These are phyloP conservation scores for Pythium periplocum DNA, from an alignment of 352 stramenopile species.

Conservation along the genomic window DNA sequence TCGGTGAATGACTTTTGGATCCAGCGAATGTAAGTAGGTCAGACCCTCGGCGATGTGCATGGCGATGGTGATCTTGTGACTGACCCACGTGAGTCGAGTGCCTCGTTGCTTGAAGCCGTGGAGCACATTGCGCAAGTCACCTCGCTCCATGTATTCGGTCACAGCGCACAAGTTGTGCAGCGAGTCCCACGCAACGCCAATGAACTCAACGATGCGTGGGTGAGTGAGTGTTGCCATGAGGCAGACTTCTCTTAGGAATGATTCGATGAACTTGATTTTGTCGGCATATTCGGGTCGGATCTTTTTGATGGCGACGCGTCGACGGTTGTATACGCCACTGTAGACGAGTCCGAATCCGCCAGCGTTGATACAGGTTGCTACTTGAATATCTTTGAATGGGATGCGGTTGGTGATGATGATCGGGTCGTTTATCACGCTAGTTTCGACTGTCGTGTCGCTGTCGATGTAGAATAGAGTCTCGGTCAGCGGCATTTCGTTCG, in stretches of 20 bases:
- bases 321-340: constrained; percentile 48
- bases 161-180: constrained; percentile 47
- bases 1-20: constrained; percentile 38
- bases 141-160: constrained; percentile 66
- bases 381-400: constrained; percentile 49
- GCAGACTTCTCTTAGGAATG: constrained; percentile 53
- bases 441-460: constrained; percentile 39
- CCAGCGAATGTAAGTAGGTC: constrained; percentile 49
- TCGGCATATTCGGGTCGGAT: constrained; percentile 42
- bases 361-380: constrained; percentile 54
- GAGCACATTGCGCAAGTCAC: constrained; percentile 52
- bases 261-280: constrained; percentile 42
- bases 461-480: constrained; percentile 44
- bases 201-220: constrained; percentile 60
- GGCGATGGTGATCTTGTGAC: constrained; percentile 48
- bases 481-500: constrained; percentile 31
- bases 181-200: constrained; percentile 58
- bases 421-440: constrained; percentile 46
- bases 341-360: constrained; percentile 57
- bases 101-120: constrained; percentile 35
- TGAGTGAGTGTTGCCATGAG: constrained; percentile 49
- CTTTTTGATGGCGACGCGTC: constrained; percentile 50
- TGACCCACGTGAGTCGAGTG: constrained; percentile 32
- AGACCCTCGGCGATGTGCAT: constrained; percentile 55
- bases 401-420: constrained; percentile 48